Conservation (phyloP, 331 rosid genomes). For the Cydonia oblonga region DNA sequence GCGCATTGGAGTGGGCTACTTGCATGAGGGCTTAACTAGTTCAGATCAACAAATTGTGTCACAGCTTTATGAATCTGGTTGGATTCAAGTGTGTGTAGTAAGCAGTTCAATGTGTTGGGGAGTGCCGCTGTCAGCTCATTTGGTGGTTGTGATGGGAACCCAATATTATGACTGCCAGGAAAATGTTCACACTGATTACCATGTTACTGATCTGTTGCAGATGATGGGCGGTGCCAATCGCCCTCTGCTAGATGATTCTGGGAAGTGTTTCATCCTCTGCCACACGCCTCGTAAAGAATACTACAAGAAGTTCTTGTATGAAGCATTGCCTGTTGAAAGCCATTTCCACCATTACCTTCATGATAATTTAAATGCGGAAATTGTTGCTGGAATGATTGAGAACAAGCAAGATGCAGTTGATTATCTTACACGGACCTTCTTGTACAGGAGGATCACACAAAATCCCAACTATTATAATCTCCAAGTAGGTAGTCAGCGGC, state of each 20-base stretch:
- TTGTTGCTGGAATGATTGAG: constrained; percentile 71
- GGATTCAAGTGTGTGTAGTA: constrained; percentile 84
- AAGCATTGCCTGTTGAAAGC: constrained; percentile 87
- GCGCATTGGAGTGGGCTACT: constrained; percentile 72
- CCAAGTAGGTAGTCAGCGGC: constrained; percentile 84
- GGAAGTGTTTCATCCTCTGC: constrained; percentile 86
- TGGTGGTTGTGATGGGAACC: constrained; percentile 92
- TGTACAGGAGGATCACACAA: constrained; percentile 85
- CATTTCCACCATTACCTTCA: constrained; percentile 78
- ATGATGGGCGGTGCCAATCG: constrained; percentile 98
- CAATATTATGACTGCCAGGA: constrained; percentile 82
- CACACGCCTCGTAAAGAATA: constrained; percentile 88
- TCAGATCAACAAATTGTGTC: constrained; percentile 61
- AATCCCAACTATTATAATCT: constrained; percentile 87
- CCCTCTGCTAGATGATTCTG: constrained; percentile 69
- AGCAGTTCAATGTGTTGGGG: constrained; percentile 95
- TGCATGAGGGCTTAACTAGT: constrained; percentile 72
- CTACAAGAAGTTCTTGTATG: constrained; percentile 81
- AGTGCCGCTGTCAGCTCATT: constrained; percentile 62
- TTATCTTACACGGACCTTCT: constrained; percentile 86
- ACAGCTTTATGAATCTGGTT: constrained; percentile 55
- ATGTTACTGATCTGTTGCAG: constrained; percentile 81
- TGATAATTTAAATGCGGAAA: constrained; percentile 71
- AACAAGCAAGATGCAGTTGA: constrained; percentile 95
- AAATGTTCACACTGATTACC: constrained; percentile 77